Evolutionary conservation across 768 basidiomycete species (phyloP).

Genomic region (Hirschioporus abietinus): DNA sequence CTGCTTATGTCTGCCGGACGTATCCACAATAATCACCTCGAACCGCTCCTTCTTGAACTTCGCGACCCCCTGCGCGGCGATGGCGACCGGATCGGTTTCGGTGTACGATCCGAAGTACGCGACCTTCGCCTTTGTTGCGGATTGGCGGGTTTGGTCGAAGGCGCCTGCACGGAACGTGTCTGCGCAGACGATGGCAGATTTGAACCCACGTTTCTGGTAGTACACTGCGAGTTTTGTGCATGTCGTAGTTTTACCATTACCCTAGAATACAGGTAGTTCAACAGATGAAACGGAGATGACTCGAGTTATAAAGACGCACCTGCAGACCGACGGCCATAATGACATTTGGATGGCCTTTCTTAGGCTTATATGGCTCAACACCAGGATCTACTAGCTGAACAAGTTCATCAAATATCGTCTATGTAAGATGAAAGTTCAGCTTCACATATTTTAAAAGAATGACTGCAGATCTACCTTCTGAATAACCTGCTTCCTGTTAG

Average conservation of each 20-base stretch:
- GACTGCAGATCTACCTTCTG: slow-evolving; percentile 63
- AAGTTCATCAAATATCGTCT: slow-evolving; percentile 97
- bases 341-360: slow-evolving; percentile 89
- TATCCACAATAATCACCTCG: slow-evolving; percentile 98
- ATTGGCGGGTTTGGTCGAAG: slow-evolving; percentile 98
- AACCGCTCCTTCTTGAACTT: slow-evolving; percentile 99
- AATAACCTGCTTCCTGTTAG: slow-evolving; percentile 79
- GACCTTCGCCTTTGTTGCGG: slow-evolving; percentile 97
- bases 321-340: slow-evolving; percentile 98
- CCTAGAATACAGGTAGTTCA: slow-evolving; percentile 40
- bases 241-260: slow-evolving; percentile 98
- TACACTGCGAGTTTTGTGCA: slow-evolving; percentile 98
- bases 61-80: slow-evolving; percentile 88
- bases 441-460: background rate
- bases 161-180: slow-evolving; percentile 99
- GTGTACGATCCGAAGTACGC: slow-evolving; percentile 99
- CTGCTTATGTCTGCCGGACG: slow-evolving; percentile 94
- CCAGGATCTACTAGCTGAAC: slow-evolving; percentile 94
- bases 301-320: slow-evolving; percentile 36
- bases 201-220: slow-evolving; percentile 95
- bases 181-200: slow-evolving; percentile 95
- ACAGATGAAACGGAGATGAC: slow-evolving; percentile 1
- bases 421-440: slow-evolving; percentile 7
- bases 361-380: slow-evolving; percentile 92
- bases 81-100: slow-evolving; percentile 94